These are phyloP conservation scores for Candida palmyrensis DNA, from an alignment of 805 yeast species.

Conservation along the genomic window DNA sequence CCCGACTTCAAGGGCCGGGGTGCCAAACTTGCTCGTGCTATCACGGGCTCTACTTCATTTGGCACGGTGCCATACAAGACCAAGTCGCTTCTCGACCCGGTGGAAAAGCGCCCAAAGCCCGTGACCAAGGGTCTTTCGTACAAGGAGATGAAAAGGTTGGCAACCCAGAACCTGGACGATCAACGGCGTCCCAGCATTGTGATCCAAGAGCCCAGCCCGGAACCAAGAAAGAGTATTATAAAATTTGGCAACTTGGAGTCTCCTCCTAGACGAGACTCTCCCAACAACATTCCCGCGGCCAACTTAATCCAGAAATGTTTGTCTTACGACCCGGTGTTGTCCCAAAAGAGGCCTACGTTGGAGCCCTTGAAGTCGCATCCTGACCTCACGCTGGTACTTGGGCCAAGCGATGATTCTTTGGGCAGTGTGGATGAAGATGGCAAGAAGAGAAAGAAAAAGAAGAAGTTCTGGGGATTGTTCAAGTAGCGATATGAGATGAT, in stretches of 20 bases:
- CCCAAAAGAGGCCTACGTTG: constrained; percentile 17
- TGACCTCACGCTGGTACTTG: constrained; percentile 14
- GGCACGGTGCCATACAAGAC: constrained; percentile 37
- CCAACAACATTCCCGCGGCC: not conserved
- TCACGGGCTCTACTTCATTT: constrained; percentile 38
- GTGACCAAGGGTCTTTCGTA: constrained; percentile 19
- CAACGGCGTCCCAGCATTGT: constrained; percentile 8
- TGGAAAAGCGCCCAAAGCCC: constrained; percentile 12
- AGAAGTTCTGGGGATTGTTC: constrained; percentile 33
- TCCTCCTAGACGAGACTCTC: constrained; percentile 8
- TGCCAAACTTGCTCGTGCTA: constrained; percentile 35
- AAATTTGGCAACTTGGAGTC: constrained; percentile 24
- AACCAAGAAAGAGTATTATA: constrained; percentile 23
- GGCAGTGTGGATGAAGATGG: constrained; percentile 6
- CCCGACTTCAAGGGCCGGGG: constrained; percentile 39
- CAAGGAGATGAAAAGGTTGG: constrained; percentile 27
- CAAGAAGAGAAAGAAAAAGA: constrained; percentile 25
- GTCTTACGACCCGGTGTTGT: constrained; percentile 29
- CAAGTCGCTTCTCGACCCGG: constrained; percentile 34
- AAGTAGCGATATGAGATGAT: too few relatives aligned
- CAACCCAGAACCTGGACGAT: constrained; percentile 6
- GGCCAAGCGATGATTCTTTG: not conserved
- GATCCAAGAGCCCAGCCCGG: constrained; percentile 8
- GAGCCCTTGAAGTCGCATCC: constrained; percentile 38
- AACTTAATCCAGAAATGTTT: constrained; percentile 26